Evolutionary conservation across 306 rosid species (phyloP).

Genomic region (Cercis canadensis): DNA sequence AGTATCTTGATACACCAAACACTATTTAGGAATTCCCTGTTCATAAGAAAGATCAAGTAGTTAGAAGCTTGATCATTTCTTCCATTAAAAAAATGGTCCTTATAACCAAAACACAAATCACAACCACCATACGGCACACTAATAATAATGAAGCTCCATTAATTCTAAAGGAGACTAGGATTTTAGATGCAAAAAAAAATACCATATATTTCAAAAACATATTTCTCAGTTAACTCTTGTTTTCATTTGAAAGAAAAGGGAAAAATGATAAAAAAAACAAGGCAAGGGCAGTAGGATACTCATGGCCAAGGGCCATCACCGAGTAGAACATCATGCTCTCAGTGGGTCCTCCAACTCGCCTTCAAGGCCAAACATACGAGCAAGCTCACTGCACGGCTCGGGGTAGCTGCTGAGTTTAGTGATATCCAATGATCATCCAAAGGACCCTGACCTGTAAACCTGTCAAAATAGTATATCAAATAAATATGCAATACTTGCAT

Average conservation of each 20-base stretch:
- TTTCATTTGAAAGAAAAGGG: not conserved
- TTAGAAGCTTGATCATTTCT: not conserved
- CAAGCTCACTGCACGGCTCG: slow-evolving; percentile 89
- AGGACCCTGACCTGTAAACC: slow-evolving; percentile 63
- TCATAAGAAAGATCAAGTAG: slow-evolving; percentile 12
- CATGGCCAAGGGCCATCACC: slow-evolving; percentile 82
- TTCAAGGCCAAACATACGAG: slow-evolving; percentile 93
- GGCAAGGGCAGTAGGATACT: slow-evolving; percentile 31
- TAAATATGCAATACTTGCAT: slow-evolving; percentile 17
- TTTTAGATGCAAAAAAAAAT: too few relatives aligned
- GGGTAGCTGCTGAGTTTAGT: slow-evolving; percentile 91
- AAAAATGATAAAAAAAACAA: not conserved
- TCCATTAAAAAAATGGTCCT: not conserved
- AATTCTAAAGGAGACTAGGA: too few relatives aligned
- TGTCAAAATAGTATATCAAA: slow-evolving; percentile 27
- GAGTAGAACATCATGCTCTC: slow-evolving; percentile 94
- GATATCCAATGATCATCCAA: slow-evolving; percentile 57
- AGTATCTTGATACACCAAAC: slow-evolving; percentile 98
- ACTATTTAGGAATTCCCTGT: slow-evolving; percentile 93
- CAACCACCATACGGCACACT: too few relatives aligned
- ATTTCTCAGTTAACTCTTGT: not conserved
- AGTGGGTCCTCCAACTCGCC: slow-evolving; percentile 98
- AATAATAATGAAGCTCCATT: too few relatives aligned
- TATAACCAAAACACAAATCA: too few relatives aligned
- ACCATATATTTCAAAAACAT: too few relatives aligned